phyloP scores from a whole-genome alignment of 202 grass and related monocot species.

The Bolboschoenoplectus hybrid region DNA sequence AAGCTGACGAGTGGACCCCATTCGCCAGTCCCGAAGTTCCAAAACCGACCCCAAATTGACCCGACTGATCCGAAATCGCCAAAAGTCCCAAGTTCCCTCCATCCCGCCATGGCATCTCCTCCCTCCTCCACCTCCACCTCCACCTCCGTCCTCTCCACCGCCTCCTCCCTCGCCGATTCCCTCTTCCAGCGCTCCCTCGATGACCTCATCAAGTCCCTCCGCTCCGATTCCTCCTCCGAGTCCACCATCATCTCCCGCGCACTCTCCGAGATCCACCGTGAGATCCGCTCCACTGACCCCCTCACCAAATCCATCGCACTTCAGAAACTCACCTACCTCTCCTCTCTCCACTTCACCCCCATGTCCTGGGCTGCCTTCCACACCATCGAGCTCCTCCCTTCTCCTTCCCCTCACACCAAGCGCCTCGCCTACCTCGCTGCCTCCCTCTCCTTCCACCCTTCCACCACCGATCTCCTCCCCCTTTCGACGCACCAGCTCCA shows the following conservation, averaged over 20 bases:
- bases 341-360: slow-evolving; percentile 63
- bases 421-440: slow-evolving; percentile 86
- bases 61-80: neutral
- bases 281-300: slow-evolving; percentile 74
- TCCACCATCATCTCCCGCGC: slow-evolving; percentile 50
- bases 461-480: slow-evolving; percentile 73
- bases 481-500: slow-evolving; percentile 87
- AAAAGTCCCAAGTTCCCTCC: neutral
- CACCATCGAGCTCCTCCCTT: slow-evolving; percentile 83
- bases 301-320: slow-evolving; percentile 68
- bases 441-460: slow-evolving; percentile 72
- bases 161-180: slow-evolving; percentile 70
- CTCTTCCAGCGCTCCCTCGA: slow-evolving; percentile 90
- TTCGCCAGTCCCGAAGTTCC: neutral
- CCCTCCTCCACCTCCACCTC: slow-evolving; percentile 26
- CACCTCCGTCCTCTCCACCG: slow-evolving; percentile 35
- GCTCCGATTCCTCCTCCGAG: slow-evolving; percentile 61
- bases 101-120: slow-evolving; percentile 27
- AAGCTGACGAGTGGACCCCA: neutral
- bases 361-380: slow-evolving; percentile 75
- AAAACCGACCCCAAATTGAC: neutral
- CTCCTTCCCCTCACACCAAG: slow-evolving; percentile 56
- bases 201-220: slow-evolving; percentile 76
- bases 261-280: slow-evolving; percentile 84
- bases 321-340: slow-evolving; percentile 93